Percentiles rank a stretch among this genome's conserved stretches.
phyloP scores from a whole-genome alignment of 1,284 basidiomycete genomes.

The Rhodotorula sp. region DNA sequence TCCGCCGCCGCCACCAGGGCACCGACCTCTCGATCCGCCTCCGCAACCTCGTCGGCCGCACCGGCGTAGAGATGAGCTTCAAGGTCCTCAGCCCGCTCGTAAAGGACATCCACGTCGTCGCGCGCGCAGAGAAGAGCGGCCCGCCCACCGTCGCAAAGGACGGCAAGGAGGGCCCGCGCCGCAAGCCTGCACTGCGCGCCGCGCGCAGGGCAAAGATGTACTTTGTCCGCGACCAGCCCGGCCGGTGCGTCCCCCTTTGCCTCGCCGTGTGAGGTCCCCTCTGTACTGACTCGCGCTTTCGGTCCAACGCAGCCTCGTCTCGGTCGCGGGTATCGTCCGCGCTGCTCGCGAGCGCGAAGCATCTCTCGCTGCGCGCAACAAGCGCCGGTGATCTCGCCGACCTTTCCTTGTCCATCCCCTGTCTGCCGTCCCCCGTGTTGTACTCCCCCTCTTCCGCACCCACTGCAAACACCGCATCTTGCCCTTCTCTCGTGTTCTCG shows the following conservation, averaged over 20 bases:
- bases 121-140: constrained; percentile 33
- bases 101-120: constrained; percentile 72
- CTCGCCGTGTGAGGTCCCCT: too few relatives aligned
- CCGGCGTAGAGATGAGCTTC: constrained; percentile 87
- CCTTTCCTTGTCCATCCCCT: not conserved
- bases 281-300: not conserved
- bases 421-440: not conserved
- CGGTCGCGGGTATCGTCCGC: constrained; percentile 32
- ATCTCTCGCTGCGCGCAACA: constrained; percentile 10
- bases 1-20: constrained; percentile 68
- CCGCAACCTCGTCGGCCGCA: constrained; percentile 82
- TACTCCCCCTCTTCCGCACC: not conserved
- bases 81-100: constrained; percentile 78
- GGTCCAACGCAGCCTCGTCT: constrained; percentile 12
- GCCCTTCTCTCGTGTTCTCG: not conserved
- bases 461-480: not conserved
- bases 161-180: constrained; percentile 25
- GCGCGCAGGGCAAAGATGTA: constrained; percentile 41
- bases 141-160: constrained; percentile 28
- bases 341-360: constrained; percentile 27
- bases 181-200: constrained; percentile 34
- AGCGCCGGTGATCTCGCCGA: constrained; percentile 5
- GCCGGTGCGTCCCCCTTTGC: constrained; percentile 20
- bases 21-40: constrained; percentile 78
- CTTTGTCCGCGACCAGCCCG: constrained; percentile 42